These are phyloP conservation scores for Juncus inflexus DNA, from an alignment of 176 grass and related monocot genomes.

Conservation along the genomic window DNA sequence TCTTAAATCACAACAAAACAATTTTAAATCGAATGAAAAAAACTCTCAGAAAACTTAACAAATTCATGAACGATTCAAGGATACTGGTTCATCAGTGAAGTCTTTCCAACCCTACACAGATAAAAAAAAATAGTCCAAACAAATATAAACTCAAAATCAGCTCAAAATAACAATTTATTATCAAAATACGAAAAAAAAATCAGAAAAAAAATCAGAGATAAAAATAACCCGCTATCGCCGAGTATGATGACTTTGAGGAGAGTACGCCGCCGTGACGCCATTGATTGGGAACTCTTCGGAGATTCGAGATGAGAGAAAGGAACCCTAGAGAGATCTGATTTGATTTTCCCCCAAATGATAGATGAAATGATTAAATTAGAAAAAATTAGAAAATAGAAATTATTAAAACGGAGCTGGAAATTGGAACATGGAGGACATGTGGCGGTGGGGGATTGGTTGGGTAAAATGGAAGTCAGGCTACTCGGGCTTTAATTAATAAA, in stretches of 20 bases:
- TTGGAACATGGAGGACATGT: conserved; percentile 19
- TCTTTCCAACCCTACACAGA: conserved; percentile 83
- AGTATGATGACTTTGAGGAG: conserved; percentile 60
- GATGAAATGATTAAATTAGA: neutral
- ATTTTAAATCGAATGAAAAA: neutral
- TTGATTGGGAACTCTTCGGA: conserved; percentile 35
- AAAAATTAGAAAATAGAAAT: conserved; percentile 12
- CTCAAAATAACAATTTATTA: conserved; percentile 3
- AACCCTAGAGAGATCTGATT: conserved; percentile 1
- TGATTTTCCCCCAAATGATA: neutral
- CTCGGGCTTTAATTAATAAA: too few species aligned
- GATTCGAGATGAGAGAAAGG: conserved; percentile 7
- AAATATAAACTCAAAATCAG: conserved; percentile 13
- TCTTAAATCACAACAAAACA: neutral
- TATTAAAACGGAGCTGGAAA: conserved; percentile 4
- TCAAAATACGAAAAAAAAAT: neutral
- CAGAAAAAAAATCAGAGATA: neutral
- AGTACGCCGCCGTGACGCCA: conserved; percentile 75
- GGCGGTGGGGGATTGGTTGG: neutral
- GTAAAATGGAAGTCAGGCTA: too few species aligned
- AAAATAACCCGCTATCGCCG: conserved; percentile 23
- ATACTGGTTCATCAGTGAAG: conserved; percentile 99
- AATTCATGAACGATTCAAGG: conserved; percentile 33
- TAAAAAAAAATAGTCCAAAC: conserved; percentile 8
- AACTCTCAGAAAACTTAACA: neutral